Evolutionary conservation across 768 basidiomycete species (phyloP).

Genomic region (Boletus rufocinnamomeus): DNA sequence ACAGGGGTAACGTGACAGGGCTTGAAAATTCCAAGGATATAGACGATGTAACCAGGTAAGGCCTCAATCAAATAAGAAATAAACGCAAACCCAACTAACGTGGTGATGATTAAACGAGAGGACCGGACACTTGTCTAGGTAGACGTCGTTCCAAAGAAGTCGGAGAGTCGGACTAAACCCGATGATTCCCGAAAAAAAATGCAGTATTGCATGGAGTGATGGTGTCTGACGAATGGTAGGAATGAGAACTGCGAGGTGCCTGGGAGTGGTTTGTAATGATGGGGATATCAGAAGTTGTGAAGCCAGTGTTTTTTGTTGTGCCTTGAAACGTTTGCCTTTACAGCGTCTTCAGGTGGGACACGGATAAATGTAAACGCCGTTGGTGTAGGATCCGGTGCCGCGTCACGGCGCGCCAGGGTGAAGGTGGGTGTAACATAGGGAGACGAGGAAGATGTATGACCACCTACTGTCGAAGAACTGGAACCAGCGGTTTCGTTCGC

Average conservation of each 20-base stretch:
- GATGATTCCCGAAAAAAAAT: slow-evolving; percentile 2
- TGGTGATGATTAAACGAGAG: slow-evolving; percentile 34
- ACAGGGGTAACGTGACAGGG: slow-evolving; percentile 4
- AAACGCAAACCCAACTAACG: slow-evolving; percentile 27
- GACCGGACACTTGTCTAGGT: slow-evolving; percentile 27
- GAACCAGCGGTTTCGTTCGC: slow-evolving; percentile 43
- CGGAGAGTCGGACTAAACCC: slow-evolving; percentile 1
- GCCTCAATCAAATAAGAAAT: slow-evolving; percentile 23
- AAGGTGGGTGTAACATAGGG: slow-evolving; percentile 60
- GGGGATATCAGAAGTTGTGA: slow-evolving; percentile 13
- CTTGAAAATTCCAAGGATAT: slow-evolving; percentile 13
- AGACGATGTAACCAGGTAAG: slow-evolving; percentile 15
- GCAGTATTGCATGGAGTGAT: slow-evolving; percentile 8
- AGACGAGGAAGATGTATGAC: slow-evolving; percentile 25
- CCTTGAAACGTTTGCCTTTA: slow-evolving; percentile 1
- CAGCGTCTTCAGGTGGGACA: slow-evolving; percentile 5
- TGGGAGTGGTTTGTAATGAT: background rate
- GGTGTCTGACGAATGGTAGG: slow-evolving; percentile 2
- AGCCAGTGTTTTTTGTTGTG: slow-evolving; percentile 17
- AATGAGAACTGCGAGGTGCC: background rate
- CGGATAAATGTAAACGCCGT: slow-evolving; percentile 8
- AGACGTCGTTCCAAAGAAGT: slow-evolving; percentile 26
- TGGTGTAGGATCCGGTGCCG: slow-evolving; percentile 24
- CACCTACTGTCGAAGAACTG: slow-evolving; percentile 16
- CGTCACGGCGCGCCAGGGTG: slow-evolving; percentile 50